Percentiles rank a stretch among this genome's conserved stretches.
These are phyloP conservation scores for Dothidotthia symphoricarpi DNA, from an alignment of 2,329 filamentous ascomycete genomes.

Conservation along the genomic window DNA sequence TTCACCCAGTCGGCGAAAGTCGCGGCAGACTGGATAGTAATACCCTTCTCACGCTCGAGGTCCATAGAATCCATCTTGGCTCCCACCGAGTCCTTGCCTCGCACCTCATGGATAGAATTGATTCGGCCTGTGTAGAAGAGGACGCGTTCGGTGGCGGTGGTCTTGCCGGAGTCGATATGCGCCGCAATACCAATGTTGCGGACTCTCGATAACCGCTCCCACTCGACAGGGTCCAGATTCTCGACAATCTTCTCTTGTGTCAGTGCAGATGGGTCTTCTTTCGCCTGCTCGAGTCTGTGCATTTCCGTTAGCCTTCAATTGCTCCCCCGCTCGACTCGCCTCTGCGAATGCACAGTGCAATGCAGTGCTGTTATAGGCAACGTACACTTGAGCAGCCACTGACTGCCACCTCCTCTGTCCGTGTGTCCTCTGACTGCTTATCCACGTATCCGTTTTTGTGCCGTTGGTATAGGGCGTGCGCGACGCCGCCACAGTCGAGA, in stretches of 20 bases:
- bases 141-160: constrained; percentile 91
- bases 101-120: constrained; percentile 94
- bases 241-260: constrained; percentile 68
- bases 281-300: constrained; percentile 52
- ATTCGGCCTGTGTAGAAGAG: constrained; percentile 98
- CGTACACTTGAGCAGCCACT: constrained; percentile 40
- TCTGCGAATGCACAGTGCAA: background rate
- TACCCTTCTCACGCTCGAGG: constrained; percentile 94
- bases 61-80: constrained; percentile 99
- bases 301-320: constrained; percentile 21
- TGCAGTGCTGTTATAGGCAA: constrained; percentile 8
- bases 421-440: constrained; percentile 19
- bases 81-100: constrained; percentile 89
- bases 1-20: constrained; percentile 98
- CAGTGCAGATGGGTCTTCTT: constrained; percentile 56
- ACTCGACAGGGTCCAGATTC: constrained; percentile 78
- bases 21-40: constrained; percentile 97
- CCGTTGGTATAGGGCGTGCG: constrained; percentile 31
- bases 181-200: constrained; percentile 98
- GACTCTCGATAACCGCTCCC: constrained; percentile 72
- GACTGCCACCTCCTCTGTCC: constrained; percentile 40
- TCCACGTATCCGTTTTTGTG: constrained; percentile 30
- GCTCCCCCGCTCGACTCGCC: constrained; percentile 2
- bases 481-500: constrained; percentile 33
- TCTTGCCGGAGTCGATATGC: constrained; percentile 98